Percentiles rank a stretch among this genome's conserved stretches.
These are phyloP conservation scores for Plantago ovata DNA, from an alignment of 257 asterid genomes.

Conservation along the genomic window DNA sequence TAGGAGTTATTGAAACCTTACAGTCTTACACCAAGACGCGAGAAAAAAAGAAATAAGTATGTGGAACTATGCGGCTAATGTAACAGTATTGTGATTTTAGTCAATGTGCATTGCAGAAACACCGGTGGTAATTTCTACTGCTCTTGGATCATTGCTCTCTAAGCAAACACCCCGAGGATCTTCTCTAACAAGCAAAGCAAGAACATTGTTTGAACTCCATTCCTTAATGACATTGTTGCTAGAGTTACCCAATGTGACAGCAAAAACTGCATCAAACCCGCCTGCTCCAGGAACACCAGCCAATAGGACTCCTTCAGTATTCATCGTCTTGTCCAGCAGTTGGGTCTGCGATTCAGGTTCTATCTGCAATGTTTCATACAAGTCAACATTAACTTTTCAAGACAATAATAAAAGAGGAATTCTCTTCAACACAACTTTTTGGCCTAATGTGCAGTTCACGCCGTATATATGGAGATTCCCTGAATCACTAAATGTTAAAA, in stretches of 20 bases:
- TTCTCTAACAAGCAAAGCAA: slow-evolving; percentile 85
- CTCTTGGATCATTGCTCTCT: slow-evolving; percentile 74
- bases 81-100: slow-evolving; percentile 17
- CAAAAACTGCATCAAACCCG: slow-evolving; percentile 93
- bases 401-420: too few species aligned
- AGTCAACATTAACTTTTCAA: too few species aligned
- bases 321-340: slow-evolving; percentile 75
- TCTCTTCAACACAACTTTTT: too few species aligned
- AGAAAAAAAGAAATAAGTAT: too few species aligned
- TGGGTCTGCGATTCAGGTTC: slow-evolving; percentile 93
- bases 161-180: slow-evolving; percentile 79
- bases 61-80: background rate
- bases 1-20: too few species aligned
- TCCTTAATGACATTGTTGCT: slow-evolving; percentile 45
- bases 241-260: slow-evolving; percentile 65
- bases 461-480: too few species aligned
- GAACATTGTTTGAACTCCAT: slow-evolving; percentile 80
- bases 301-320: slow-evolving; percentile 69
- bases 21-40: too few species aligned
- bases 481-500: too few species aligned
- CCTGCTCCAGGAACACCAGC: slow-evolving; percentile 99
- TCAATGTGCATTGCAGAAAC: slow-evolving; percentile 59
- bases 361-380: slow-evolving; percentile 41
- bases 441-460: too few species aligned
- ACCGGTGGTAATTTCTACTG: slow-evolving; percentile 37